Evolutionary conservation across 2,329 filamentous ascomycete species (phyloP), one percentile per base, ranked within the genome.

Genomic region (Sporothrix euskadiensis): DNA sequence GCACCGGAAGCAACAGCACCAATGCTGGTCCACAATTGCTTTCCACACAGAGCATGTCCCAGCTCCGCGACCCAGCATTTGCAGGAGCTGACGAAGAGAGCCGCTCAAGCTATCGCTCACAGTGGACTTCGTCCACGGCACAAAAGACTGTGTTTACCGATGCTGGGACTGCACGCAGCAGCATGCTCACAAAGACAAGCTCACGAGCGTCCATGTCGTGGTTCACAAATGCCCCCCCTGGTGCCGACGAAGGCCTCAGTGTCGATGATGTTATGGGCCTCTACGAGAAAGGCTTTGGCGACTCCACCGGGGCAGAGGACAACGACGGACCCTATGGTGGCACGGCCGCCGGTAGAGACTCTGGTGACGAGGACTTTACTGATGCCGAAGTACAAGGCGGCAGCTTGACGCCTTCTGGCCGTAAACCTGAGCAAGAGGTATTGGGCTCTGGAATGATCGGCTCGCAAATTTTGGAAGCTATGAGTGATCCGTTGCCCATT

Each of bases 101-200:
- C 44, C 84, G 87, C 49, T 86, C 85, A 0, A 89, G 87, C 80
- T 87, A 85, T 77, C 85, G 87, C 72, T 88, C 88, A 16, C 87
- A 89, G 75, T 80, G 86, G 70, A 87, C 87, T 22, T 80, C 83
- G 49, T 88, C 87, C 3, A 87, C 87, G 5, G 83, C 83, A 35
- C 86, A 86, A 44, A 94, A 91, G 32, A 88, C 86, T 2, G 77
- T 80, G 12, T 81, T 79, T 49, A 80, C 80, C 1, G 75, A 77
- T 6, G 59, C 81, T 5, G 89, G 90, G n/a, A 97, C 93, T 0
- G 93, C 95, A 79, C 88, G 93, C 75, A 97, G 93, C 80, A 97
- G 94, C 79, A 86, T 96, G 69, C 81, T 91, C 76, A 96, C 94
- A 3, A 94, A 92, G 77, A 89, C 89, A 74, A 97, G 92, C 83